A percentile compares a stretch with the other conserved stretches of the same genome.
Evolutionary conservation across 441 rosid genomes (phyloP).

Genomic region (Gossypium davidsonii): DNA sequence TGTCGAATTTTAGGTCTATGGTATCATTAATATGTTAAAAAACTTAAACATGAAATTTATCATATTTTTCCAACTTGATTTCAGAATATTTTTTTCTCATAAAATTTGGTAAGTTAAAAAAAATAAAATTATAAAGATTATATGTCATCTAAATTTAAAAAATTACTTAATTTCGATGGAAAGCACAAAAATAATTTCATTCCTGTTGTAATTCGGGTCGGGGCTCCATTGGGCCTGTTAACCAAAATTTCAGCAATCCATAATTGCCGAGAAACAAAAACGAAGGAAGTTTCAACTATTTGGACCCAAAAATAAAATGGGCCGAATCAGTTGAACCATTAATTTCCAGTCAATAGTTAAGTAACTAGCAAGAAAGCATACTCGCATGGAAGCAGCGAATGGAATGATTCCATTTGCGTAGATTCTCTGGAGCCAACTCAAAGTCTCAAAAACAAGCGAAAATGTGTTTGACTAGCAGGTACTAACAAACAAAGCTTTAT

Average conservation of each 20-base stretch:
- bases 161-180: no score
- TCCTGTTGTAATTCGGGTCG: not conserved
- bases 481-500: not conserved
- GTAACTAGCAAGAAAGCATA: not conserved
- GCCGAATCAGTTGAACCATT: not conserved
- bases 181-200: no score
- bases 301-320: not conserved
- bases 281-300: not conserved
- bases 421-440: constrained; percentile 1
- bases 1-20: no score
- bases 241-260: not conserved
- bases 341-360: not conserved
- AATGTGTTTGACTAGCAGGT: constrained; percentile 35
- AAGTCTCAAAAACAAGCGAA: constrained; percentile 9
- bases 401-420: not conserved
- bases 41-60: no score
- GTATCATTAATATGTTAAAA: no score
- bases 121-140: no score
- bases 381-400: not conserved
- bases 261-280: not conserved
- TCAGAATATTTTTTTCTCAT: no score
- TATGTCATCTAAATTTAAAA: no score
- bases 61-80: no score
- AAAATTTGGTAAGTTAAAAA: no score
- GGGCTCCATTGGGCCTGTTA: not conserved